phyloP scores from a whole-genome alignment of 2,329 filamentous ascomycete species.

The Diaporthe sp. region DNA sequence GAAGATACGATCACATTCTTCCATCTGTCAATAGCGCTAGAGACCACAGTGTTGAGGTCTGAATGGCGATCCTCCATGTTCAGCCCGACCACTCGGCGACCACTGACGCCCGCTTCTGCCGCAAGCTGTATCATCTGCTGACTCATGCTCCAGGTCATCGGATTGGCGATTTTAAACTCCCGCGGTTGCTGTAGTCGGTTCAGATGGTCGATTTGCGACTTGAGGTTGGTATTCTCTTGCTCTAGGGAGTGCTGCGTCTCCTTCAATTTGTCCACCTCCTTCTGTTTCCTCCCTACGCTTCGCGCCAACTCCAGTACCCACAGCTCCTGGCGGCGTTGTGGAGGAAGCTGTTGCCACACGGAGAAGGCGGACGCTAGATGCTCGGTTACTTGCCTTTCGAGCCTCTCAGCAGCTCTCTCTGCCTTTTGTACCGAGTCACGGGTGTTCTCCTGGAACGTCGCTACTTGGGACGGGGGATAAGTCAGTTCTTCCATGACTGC shows the following conservation, averaged over 20 bases:
- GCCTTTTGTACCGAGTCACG: constrained; percentile 63
- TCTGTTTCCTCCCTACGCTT: constrained; percentile 69
- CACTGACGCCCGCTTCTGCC: constrained; percentile 61
- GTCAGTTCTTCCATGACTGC: constrained; percentile 64
- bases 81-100: constrained; percentile 59
- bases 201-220: constrained; percentile 71
- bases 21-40: constrained; percentile 72
- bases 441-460: constrained; percentile 57
- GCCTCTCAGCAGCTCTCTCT: constrained; percentile 66
- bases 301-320: constrained; percentile 75
- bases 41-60: constrained; percentile 66
- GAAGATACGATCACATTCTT: constrained; percentile 71
- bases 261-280: constrained; percentile 66
- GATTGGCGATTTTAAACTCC: constrained; percentile 69
- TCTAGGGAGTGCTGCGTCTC: constrained; percentile 64
- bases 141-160: constrained; percentile 66
- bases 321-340: constrained; percentile 69
- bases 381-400: constrained; percentile 78
- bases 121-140: constrained; percentile 62
- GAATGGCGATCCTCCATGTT: constrained; percentile 65
- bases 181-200: constrained; percentile 71
- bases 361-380: constrained; percentile 84
- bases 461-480: constrained; percentile 58
- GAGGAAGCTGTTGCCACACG: constrained; percentile 79
- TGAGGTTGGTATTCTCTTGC: constrained; percentile 71